phyloP scores from a whole-genome alignment of 2,329 filamentous ascomycete species.

The Juglanconis juglandina region DNA sequence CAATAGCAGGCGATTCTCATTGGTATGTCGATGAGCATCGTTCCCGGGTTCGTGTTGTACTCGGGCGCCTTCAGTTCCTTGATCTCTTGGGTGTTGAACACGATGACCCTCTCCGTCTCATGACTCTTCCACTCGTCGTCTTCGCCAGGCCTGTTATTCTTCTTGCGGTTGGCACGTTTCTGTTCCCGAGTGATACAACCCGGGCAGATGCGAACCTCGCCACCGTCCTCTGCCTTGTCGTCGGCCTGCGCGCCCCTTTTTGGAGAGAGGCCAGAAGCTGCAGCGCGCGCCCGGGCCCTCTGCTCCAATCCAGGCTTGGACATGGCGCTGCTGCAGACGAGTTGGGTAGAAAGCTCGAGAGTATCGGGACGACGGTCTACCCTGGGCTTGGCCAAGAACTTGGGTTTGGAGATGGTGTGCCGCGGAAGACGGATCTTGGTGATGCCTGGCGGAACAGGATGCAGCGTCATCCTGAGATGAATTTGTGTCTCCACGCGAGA shows the following conservation, averaged over 20 bases:
- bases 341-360: conserved; percentile 72
- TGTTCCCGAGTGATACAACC: conserved; percentile 91
- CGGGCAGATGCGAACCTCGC: conserved; percentile 86
- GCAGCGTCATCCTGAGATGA: conserved; percentile 76
- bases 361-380: conserved; percentile 62
- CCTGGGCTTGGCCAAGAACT: conserved; percentile 73
- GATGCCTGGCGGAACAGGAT: conserved; percentile 69
- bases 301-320: conserved; percentile 63
- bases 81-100: conserved; percentile 86
- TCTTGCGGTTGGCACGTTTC: conserved; percentile 88
- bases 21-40: conserved; percentile 76
- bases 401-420: conserved; percentile 91
- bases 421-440: conserved; percentile 81
- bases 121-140: conserved; percentile 82
- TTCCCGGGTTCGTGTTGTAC: conserved; percentile 47
- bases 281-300: conserved; percentile 63
- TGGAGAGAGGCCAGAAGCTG: conserved; percentile 36
- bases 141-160: conserved; percentile 88
- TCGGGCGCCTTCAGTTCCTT: conserved; percentile 71
- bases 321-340: conserved; percentile 94
- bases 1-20: conserved; percentile 99
- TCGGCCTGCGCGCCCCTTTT: conserved; percentile 44
- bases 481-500: conserved; percentile 97
- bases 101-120: conserved; percentile 76
- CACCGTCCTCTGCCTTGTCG: conserved; percentile 77